A percentile compares a stretch with the other conserved stretches of the same genome.
These are phyloP conservation scores for Xerocomus potaroensis DNA, from an alignment of 768 basidiomycete genomes.

Conservation along the genomic window DNA sequence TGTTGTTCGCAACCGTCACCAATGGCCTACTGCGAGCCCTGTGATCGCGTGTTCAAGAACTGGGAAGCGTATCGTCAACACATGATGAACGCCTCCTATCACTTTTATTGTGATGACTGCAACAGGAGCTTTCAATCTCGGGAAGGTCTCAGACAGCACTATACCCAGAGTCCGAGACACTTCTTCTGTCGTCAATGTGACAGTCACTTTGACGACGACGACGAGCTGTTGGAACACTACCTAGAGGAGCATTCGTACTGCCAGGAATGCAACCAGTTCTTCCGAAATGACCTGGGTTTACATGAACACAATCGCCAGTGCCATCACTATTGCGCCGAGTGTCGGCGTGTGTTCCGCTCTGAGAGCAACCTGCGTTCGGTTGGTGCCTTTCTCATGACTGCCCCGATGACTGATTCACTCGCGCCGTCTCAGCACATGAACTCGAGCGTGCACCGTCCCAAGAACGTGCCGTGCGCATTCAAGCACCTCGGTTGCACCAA, in stretches of 20 bases:
- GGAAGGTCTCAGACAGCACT: conserved; percentile 46
- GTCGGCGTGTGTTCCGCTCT: conserved; percentile 40
- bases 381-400: neutral
- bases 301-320: conserved; percentile 46
- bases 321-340: conserved; percentile 42
- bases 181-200: conserved; percentile 51
- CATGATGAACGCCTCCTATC: conserved; percentile 31
- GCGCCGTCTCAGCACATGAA: conserved; percentile 46
- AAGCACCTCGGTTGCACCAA: conserved; percentile 36
- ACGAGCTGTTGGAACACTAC: conserved; percentile 40
- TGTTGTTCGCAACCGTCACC: too few species aligned
- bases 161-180: conserved; percentile 45
- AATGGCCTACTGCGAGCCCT: conserved; percentile 37
- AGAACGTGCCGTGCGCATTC: conserved; percentile 36
- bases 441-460: conserved; percentile 46
- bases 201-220: conserved; percentile 34
- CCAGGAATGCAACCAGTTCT: conserved; percentile 37
- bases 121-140: conserved; percentile 40
- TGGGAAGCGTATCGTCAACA: conserved; percentile 35
- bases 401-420: neutral
- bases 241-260: conserved; percentile 41
- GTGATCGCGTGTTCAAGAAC: conserved; percentile 35
- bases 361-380: conserved; percentile 15
- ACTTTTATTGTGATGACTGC: conserved; percentile 46
- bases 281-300: conserved; percentile 37